These are phyloP conservation scores for Russula abietina DNA, from an alignment of 768 basidiomycete species.

Conservation along the genomic window DNA sequence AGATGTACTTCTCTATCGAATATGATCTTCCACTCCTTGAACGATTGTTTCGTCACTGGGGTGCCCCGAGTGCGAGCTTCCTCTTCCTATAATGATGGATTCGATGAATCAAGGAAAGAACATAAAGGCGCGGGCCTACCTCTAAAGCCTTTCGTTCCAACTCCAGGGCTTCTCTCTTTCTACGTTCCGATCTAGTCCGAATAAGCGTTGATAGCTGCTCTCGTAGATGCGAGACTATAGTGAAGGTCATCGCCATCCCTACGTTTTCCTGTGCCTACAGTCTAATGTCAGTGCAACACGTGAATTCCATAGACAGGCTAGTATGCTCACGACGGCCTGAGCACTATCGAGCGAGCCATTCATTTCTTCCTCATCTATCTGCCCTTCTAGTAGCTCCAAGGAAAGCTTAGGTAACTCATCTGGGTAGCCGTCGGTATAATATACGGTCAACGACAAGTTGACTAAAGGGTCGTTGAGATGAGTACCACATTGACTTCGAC, in stretches of 20 bases:
- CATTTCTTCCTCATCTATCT: slow-evolving; percentile 54
- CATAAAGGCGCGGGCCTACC: slow-evolving; percentile 38
- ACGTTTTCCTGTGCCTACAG: slow-evolving; percentile 74
- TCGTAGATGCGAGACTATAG: slow-evolving; percentile 77
- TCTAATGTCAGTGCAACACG: neutral
- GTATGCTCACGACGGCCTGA: slow-evolving; percentile 46
- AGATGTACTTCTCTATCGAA: slow-evolving; percentile 65
- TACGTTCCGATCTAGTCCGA: slow-evolving; percentile 49
- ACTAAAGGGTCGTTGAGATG: slow-evolving; percentile 42
- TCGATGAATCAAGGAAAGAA: slow-evolving; percentile 1
- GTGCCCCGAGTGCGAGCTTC: slow-evolving; percentile 86
- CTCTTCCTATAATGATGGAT: slow-evolving; percentile 54
- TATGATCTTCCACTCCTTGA: slow-evolving; percentile 70
- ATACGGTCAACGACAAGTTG: slow-evolving; percentile 61
- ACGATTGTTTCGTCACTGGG: slow-evolving; percentile 78
- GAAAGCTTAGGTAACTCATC: slow-evolving; percentile 71
- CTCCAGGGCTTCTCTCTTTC: slow-evolving; percentile 59
- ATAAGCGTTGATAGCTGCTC: slow-evolving; percentile 68
- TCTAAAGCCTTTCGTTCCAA: slow-evolving; percentile 69
- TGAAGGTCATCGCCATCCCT: slow-evolving; percentile 98
- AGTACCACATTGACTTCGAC: neutral
- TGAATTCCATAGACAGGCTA: neutral
- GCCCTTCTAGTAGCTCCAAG: slow-evolving; percentile 54
- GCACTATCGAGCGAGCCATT: slow-evolving; percentile 51
- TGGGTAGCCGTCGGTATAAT: slow-evolving; percentile 80